These are phyloP conservation scores for Zygotorulaspora florentina DNA, from an alignment of 805 yeast species.

Conservation along the genomic window DNA sequence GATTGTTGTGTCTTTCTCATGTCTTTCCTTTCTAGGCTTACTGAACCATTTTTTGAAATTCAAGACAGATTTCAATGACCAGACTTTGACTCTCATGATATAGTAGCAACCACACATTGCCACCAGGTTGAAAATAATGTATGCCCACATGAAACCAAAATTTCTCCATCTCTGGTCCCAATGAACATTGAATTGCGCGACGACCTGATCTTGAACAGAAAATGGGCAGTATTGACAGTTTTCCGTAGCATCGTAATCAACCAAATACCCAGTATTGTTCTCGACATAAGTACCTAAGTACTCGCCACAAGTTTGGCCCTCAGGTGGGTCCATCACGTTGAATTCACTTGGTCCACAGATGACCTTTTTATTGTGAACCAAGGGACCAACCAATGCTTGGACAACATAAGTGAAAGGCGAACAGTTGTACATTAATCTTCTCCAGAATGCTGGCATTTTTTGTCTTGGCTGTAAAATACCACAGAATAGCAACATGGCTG, in stretches of 20 bases:
- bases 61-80: constrained; percentile 33
- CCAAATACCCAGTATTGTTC: constrained; percentile 43
- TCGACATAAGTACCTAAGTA: constrained; percentile 38
- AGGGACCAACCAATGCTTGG: constrained; percentile 39
- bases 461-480: constrained; percentile 46
- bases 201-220: constrained; percentile 53
- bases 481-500: constrained; percentile 52
- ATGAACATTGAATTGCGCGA: constrained; percentile 40
- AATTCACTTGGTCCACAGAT: constrained; percentile 39
- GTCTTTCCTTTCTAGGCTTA: constrained; percentile 44
- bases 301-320: constrained; percentile 47
- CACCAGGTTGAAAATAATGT: constrained; percentile 38
- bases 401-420: constrained; percentile 49
- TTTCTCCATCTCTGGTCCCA: constrained; percentile 62
- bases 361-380: constrained; percentile 39
- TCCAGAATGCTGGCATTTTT: constrained; percentile 48
- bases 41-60: constrained; percentile 40
- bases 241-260: constrained; percentile 43
- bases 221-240: constrained; percentile 60
- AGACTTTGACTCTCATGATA: constrained; percentile 39
- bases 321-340: constrained; percentile 39
- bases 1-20: constrained; percentile 44
- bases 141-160: constrained; percentile 51
- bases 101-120: constrained; percentile 40
- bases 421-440: constrained; percentile 40